These are phyloP conservation scores for Avena insularis DNA, from an alignment of 176 grass and related monocot species.

Conservation along the genomic window DNA sequence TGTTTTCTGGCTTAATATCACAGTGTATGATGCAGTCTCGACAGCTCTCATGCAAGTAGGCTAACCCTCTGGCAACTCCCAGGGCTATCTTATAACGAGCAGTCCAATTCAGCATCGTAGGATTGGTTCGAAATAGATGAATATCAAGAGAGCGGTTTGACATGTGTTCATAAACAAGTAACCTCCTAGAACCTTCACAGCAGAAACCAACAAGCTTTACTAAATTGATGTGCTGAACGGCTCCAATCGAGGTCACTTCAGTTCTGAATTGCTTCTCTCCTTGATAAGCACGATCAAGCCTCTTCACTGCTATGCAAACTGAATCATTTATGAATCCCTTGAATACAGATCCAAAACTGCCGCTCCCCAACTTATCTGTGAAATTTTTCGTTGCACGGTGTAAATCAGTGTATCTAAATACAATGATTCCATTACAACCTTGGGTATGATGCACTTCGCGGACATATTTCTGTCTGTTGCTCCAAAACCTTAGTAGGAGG, in stretches of 20 bases:
- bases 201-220: conserved; percentile 49
- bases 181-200: conserved; percentile 48
- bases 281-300: conserved; percentile 40
- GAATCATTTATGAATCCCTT: conserved; percentile 52
- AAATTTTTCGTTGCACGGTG: conserved; percentile 60
- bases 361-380: conserved; percentile 53
- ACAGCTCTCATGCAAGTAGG: conserved; percentile 68
- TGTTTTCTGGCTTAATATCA: conserved; percentile 46
- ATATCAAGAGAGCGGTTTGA: not conserved
- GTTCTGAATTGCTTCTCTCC: conserved; percentile 52
- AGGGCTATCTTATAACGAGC: conserved; percentile 58
- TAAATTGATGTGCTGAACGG: conserved; percentile 59
- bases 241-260: conserved; percentile 47
- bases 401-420: conserved; percentile 55
- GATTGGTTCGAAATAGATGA: conserved; percentile 42
- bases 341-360: conserved; percentile 65
- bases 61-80: conserved; percentile 61
- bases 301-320: conserved; percentile 59
- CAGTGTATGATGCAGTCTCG: conserved; percentile 52
- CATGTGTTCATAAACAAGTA: conserved; percentile 27
- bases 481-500: conserved; percentile 15
- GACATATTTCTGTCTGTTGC: not conserved
- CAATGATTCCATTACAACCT: conserved; percentile 30
- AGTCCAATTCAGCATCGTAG: conserved; percentile 42
- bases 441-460: not conserved